Conservation (phyloP, 2,329 filamentous ascomycete genomes). For the Penicillium corylophilum region DNA sequence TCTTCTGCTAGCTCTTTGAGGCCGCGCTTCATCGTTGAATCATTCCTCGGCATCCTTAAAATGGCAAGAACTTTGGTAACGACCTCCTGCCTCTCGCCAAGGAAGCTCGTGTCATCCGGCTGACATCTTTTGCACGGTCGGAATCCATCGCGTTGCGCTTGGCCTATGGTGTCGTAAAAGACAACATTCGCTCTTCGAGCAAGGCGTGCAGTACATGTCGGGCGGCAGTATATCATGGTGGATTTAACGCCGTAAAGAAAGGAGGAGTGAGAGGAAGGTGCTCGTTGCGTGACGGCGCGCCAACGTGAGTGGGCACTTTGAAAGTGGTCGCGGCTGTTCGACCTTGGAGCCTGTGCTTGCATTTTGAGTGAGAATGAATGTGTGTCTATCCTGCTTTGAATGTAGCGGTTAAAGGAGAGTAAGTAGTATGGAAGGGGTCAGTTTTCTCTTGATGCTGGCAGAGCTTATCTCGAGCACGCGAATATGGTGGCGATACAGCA, state of each 20-base stretch:
- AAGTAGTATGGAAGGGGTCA: background rate
- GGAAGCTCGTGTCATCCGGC: background rate
- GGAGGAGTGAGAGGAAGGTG: background rate
- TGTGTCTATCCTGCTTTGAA: too few relatives aligned
- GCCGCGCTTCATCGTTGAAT: background rate
- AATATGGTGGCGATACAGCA: background rate
- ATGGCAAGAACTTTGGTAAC: background rate
- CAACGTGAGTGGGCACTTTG: background rate
- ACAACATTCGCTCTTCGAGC: background rate
- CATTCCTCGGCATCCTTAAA: background rate
- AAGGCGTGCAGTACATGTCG: background rate
- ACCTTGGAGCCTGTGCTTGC: too few relatives aligned
- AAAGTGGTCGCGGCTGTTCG: background rate
- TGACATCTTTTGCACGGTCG: background rate
- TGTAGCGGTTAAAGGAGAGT: too few relatives aligned
- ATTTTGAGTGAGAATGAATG: too few relatives aligned
- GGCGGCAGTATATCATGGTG: background rate
- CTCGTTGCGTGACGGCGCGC: background rate
- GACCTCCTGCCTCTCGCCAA: background rate
- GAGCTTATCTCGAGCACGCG: background rate
- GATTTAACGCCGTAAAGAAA: background rate
- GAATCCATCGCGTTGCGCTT: background rate
- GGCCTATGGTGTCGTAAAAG: background rate
- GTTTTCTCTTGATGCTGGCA: background rate
- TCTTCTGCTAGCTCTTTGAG: background rate